Evolutionary conservation across 176 grass and related monocot genomes (phyloP).

Genomic region (Avena insularis): DNA sequence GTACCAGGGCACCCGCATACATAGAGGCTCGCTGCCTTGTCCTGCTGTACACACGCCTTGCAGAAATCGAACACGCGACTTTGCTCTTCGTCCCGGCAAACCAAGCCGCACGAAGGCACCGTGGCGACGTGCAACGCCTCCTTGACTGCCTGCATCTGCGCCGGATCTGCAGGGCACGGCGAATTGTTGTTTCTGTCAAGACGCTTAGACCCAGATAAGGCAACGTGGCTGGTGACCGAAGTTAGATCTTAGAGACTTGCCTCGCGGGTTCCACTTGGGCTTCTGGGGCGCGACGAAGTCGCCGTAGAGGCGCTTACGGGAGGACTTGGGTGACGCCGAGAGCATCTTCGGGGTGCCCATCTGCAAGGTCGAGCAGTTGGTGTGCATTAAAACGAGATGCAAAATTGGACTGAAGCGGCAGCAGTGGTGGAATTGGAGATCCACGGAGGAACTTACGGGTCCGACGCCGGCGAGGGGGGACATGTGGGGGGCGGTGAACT

Average conservation of each 20-base stretch:
- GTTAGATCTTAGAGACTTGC: conserved; percentile 39
- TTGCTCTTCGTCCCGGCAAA: conserved; percentile 80
- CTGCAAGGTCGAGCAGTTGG: conserved; percentile 48
- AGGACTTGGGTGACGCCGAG: conserved; percentile 73
- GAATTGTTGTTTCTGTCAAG: neutral
- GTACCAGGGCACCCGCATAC: conserved; percentile 87
- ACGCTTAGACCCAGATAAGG: neutral
- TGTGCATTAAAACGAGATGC: conserved; percentile 14
- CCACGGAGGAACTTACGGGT: conserved; percentile 37
- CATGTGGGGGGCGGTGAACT: conserved; percentile 45
- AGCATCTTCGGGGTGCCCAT: conserved; percentile 45
- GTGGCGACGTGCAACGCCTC: conserved; percentile 83
- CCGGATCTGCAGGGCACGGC: conserved; percentile 56
- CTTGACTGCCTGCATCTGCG: conserved; percentile 77
- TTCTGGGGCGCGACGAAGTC: conserved; percentile 49
- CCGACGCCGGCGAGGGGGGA: conserved; percentile 38
- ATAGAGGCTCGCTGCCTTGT: conserved; percentile 76
- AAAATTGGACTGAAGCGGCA: neutral
- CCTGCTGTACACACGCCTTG: conserved; percentile 59
- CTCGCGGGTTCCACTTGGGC: conserved; percentile 72
- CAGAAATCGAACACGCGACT: conserved; percentile 78
- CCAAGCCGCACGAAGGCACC: conserved; percentile 55
- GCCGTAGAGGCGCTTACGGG: conserved; percentile 77
- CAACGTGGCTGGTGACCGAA: neutral
- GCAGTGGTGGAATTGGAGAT: too few species aligned